A percentile compares a stretch with the other conserved stretches of the same genome.
These are phyloP conservation scores for Passalora sequoiae DNA, from an alignment of 2,329 filamentous ascomycete genomes.

Conservation along the genomic window DNA sequence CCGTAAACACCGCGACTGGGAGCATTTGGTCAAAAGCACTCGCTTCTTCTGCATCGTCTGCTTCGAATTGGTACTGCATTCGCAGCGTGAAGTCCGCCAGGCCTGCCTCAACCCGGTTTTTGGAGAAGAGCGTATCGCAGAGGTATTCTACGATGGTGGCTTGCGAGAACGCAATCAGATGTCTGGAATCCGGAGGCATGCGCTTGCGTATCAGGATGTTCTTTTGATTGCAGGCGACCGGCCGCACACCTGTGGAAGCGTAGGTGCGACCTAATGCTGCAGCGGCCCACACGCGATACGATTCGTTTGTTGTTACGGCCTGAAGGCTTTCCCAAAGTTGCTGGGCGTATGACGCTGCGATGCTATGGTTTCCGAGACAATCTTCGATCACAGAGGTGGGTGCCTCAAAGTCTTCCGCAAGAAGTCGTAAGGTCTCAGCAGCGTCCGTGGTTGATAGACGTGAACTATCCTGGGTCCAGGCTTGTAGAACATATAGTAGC, in stretches of 20 bases:
- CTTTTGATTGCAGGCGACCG: slow-evolving; percentile 2
- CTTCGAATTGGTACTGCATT: slow-evolving; percentile 19
- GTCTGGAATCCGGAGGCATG: neutral
- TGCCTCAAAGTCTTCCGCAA: slow-evolving; percentile 69
- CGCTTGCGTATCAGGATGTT: neutral
- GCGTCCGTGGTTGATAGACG: slow-evolving; percentile 67
- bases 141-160: slow-evolving; percentile 36
- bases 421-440: slow-evolving; percentile 62
- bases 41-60: slow-evolving; percentile 19
- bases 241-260: slow-evolving; percentile 43
- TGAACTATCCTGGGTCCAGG: slow-evolving; percentile 57
- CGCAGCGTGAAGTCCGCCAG: slow-evolving; percentile 41
- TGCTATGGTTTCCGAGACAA: slow-evolving; percentile 62
- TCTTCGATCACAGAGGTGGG: slow-evolving; percentile 57
- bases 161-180: slow-evolving; percentile 27
- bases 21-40: slow-evolving; percentile 30
- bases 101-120: slow-evolving; percentile 38
- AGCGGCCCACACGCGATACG: slow-evolving; percentile 69
- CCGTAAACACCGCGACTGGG: slow-evolving; percentile 22
- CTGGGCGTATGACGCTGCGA: slow-evolving; percentile 45
- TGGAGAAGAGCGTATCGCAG: slow-evolving; percentile 20
- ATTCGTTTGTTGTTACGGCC: slow-evolving; percentile 17
- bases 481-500: slow-evolving; percentile 71
- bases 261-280: slow-evolving; percentile 79
- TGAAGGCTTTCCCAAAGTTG: slow-evolving; percentile 24